Base-by-base conservation (phyloP, 768 basidiomycete genomes). In the Chalciporus chontae region DNA sequence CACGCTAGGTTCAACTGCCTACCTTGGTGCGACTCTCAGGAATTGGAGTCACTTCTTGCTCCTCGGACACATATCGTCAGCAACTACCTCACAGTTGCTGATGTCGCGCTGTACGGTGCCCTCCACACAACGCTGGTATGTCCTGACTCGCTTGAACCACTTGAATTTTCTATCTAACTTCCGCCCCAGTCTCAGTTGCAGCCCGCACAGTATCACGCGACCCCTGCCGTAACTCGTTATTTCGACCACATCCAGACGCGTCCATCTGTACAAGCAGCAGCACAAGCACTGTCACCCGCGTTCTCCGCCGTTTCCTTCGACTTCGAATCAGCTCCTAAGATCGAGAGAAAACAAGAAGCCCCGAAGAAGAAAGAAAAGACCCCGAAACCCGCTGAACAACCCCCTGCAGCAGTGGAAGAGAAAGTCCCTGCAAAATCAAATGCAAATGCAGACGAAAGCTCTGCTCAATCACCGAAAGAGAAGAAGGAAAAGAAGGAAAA, bases 241-340 rank as follows among this genome's bases (percentile, higher is more conserved):
- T 95, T 98, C 65, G 88, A 94, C 69, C 92, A 97, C 69, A 79
- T 99, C 51, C 95, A 98, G 71, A 77, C 81, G 40, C 75, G 74
- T 18, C 74, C 84, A 6, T 67, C 77, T 14, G 82, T 96, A 36
- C 76, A 80, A 21, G 71, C 74, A 40, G 77, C 81, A 3, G 80
- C 83, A 6, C 72, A 74, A 39, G 62, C 75, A 0, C 70, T 79
- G 24, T 69, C 76, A 1, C 75, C 80, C 26, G 73, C 78, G 4
- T 85, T 85, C 59, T 68, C 75, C 13, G 52, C 74, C 5, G 74
- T 96, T 13, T 43, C 70, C 1, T 83, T 98, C 56, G 85, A 95
- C 63, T 69, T 94, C 21, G 79, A 82, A 19, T 77, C 81, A 52
- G 84, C 93, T 17, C 92, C 95, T 7, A 78, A 76, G 50, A 56